These are phyloP conservation scores for Fusarium anguioides DNA, from an alignment of 2,329 filamentous ascomycete species.

Conservation along the genomic window DNA sequence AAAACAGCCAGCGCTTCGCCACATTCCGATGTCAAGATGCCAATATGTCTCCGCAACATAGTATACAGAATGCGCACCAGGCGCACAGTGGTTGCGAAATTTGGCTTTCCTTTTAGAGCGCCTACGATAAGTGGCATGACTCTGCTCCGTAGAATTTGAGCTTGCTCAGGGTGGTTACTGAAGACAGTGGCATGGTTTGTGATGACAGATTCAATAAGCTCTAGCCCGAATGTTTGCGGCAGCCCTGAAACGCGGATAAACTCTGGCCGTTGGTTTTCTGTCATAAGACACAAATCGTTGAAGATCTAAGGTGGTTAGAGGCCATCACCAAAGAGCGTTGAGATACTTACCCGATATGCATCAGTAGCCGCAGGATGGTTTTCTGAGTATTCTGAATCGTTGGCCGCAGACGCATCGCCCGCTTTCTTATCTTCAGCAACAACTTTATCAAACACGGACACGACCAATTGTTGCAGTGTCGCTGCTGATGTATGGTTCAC, in stretches of 20 bases:
- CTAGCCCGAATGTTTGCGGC: constrained; percentile 84
- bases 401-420: constrained; percentile 67
- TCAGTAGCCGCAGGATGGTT: constrained; percentile 84
- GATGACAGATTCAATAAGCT: constrained; percentile 91
- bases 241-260: constrained; percentile 84
- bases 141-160: constrained; percentile 78
- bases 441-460: constrained; percentile 93
- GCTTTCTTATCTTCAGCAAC: constrained; percentile 75
- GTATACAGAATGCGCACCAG: constrained; percentile 86
- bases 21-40: constrained; percentile 79
- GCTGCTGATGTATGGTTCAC: constrained; percentile 96
- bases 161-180: constrained; percentile 80
- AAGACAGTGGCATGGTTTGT: constrained; percentile 88
- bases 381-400: constrained; percentile 70
- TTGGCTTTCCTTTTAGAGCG: constrained; percentile 79
- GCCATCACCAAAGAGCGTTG: not conserved
- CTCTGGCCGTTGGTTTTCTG: constrained; percentile 83
- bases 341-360: constrained; percentile 73
- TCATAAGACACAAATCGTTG: constrained; percentile 88
- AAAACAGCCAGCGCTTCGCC: constrained; percentile 84
- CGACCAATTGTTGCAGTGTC: constrained; percentile 94
- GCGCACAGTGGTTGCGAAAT: constrained; percentile 85
- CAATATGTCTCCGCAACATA: constrained; percentile 80
- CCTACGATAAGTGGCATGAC: constrained; percentile 87
- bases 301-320: constrained; percentile 69